These are phyloP conservation scores for Berberis thunbergii DNA, from an alignment of 164 flowering plant genomes.

Conservation along the genomic window DNA sequence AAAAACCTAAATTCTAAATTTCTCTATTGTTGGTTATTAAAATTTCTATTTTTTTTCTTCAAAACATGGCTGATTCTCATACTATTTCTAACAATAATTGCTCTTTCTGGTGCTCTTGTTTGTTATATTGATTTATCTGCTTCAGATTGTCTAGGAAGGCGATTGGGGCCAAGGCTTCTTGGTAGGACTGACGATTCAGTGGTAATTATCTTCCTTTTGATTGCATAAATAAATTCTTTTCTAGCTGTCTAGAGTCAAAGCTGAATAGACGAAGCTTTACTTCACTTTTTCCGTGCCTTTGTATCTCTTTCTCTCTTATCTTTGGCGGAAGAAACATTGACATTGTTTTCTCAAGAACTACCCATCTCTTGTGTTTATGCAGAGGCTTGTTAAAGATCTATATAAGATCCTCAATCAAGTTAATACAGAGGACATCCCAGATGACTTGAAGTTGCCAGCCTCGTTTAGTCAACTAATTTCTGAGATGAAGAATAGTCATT, in stretches of 20 bases:
- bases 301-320: not conserved
- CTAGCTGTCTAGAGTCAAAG: too few relatives aligned
- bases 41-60: too few relatives aligned
- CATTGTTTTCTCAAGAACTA: slow-evolving; percentile 3
- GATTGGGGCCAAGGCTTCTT: slow-evolving; percentile 84
- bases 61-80: too few relatives aligned
- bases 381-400: slow-evolving; percentile 76
- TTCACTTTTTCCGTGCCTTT: not conserved
- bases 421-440: slow-evolving; percentile 61
- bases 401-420: slow-evolving; percentile 76
- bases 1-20: too few relatives aligned
- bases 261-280: too few relatives aligned
- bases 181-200: slow-evolving; percentile 78
- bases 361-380: slow-evolving; percentile 25
- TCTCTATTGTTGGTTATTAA: too few relatives aligned
- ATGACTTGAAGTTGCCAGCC: slow-evolving; percentile 62
- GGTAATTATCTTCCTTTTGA: slow-evolving; percentile 31
- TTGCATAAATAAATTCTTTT: not conserved
- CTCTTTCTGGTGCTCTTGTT: not conserved
- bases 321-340: not conserved
- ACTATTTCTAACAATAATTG: too few relatives aligned
- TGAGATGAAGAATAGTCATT: slow-evolving; percentile 68
- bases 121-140: not conserved
- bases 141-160: slow-evolving; percentile 92
- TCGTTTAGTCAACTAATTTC: slow-evolving; percentile 66